Conservation (phyloP, 306 rosid species). For the Rosa persica region DNA sequence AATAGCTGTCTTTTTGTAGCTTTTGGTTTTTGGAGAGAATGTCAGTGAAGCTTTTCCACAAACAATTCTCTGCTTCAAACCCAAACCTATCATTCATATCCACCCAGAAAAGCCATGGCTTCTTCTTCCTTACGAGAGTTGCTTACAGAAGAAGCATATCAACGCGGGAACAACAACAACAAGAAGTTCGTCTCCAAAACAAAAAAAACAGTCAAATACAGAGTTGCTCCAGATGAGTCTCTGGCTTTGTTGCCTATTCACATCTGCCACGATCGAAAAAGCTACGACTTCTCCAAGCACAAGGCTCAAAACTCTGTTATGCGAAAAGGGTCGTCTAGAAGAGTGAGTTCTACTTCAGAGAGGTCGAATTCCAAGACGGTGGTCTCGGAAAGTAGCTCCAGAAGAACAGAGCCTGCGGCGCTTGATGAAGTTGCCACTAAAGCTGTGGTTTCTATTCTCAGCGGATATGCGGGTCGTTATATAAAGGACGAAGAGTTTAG, state of each 20-base stretch:
- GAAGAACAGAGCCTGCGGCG: constrained; percentile 42
- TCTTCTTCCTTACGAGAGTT: constrained; percentile 58
- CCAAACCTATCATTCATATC: constrained; percentile 7
- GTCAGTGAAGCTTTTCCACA: constrained; percentile 31
- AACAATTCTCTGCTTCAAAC: constrained; percentile 26
- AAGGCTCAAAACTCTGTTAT: constrained; percentile 9
- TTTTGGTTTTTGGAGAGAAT: constrained; percentile 32
- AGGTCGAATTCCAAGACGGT: constrained; percentile 38
- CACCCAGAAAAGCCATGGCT: constrained; percentile 32
- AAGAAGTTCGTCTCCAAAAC: not conserved
- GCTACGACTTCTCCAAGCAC: constrained; percentile 30
- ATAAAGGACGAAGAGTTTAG: constrained; percentile 52
- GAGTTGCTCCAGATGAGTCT: constrained; percentile 25
- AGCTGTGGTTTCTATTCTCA: constrained; percentile 64
- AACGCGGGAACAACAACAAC: constrained; percentile 7
- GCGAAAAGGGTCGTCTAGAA: constrained; percentile 41
- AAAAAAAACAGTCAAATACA: constrained; percentile 22
- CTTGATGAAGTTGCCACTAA: constrained; percentile 60
- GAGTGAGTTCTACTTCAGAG: constrained; percentile 39
- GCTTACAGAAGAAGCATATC: constrained; percentile 59
- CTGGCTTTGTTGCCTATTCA: constrained; percentile 31
- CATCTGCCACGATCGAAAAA: constrained; percentile 45
- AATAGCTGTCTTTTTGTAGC: constrained; percentile 31
- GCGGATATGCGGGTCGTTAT: constrained; percentile 64
- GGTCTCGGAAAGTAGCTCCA: constrained; percentile 33